Conservation (phyloP, 306 rosid genomes). For the Rubus parviflorus region DNA sequence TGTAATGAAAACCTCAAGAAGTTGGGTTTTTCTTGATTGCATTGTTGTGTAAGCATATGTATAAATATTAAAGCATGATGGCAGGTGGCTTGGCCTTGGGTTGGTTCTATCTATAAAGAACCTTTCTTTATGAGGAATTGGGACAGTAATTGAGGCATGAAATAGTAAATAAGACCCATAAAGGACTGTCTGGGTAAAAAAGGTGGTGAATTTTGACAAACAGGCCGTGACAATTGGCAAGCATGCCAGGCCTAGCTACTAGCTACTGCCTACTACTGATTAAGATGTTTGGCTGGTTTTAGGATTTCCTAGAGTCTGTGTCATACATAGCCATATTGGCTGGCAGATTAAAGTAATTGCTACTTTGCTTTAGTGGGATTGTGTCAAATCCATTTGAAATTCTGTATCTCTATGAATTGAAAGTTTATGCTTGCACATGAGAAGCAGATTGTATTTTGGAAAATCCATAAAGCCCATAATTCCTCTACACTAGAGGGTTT, state of each 20-base stretch:
- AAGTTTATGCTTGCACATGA: not conserved
- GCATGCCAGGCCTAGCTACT: not conserved
- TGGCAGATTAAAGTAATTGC: not conserved
- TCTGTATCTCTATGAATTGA: not conserved
- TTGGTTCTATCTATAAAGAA: slow-evolving; percentile 19
- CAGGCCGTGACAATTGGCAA: slow-evolving; percentile 1
- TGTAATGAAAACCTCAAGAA: not conserved
- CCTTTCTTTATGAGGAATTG: not conserved
- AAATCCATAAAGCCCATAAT: not conserved
- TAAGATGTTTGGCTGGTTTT: slow-evolving; percentile 8
- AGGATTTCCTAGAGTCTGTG: not conserved
- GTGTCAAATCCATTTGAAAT: not conserved
- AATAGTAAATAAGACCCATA: not conserved
- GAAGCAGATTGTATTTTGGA: not conserved
- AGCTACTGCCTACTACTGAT: not conserved
- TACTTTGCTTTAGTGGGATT: not conserved
- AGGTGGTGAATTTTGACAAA: not conserved
- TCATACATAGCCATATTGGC: too few relatives aligned
- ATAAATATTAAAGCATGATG: not conserved
- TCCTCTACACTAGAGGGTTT: not conserved
- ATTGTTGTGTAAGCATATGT: not conserved
- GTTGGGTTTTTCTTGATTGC: slow-evolving; percentile 3
- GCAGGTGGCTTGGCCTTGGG: not conserved
- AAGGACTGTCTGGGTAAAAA: not conserved
- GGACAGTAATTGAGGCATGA: not conserved